These are phyloP conservation scores for Alternaria ethzedia DNA, from an alignment of 2,329 filamentous ascomycete genomes.

Conservation along the genomic window DNA sequence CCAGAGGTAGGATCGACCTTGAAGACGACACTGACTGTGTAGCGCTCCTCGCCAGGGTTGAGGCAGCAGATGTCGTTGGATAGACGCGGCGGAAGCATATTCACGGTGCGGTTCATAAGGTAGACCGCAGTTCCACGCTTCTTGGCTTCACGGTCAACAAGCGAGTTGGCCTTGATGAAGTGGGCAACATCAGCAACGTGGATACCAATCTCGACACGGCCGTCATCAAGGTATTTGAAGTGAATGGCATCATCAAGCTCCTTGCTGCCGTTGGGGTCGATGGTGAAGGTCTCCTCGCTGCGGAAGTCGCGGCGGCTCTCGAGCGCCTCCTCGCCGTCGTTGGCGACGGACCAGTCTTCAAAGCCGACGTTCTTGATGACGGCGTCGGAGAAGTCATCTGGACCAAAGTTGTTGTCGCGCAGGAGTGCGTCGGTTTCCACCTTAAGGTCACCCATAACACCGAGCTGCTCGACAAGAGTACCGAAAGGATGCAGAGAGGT, in stretches of 20 bases:
- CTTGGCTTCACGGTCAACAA: conserved; percentile 96
- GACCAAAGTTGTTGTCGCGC: conserved; percentile 97
- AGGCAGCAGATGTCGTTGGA: conserved; percentile 88
- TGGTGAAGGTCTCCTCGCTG: conserved; percentile 84
- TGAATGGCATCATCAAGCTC: conserved; percentile 94
- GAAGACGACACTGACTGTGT: conserved; percentile 93
- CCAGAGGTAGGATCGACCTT: conserved; percentile 84
- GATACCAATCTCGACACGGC: conserved; percentile 90
- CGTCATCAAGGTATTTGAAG: conserved; percentile 81
- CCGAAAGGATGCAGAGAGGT: conserved; percentile 99
- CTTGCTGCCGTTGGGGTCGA: conserved; percentile 85
- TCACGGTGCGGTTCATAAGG: conserved; percentile 87
- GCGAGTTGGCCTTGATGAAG: conserved; percentile 94
- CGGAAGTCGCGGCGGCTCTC: conserved; percentile 87
- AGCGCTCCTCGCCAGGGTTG: conserved; percentile 82
- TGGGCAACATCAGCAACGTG: conserved; percentile 95
- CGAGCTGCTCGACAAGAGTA: conserved; percentile 94
- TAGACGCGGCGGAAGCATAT: conserved; percentile 84
- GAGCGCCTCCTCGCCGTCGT: conserved; percentile 78
- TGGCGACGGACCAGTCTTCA: conserved; percentile 86
- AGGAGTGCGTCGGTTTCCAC: conserved; percentile 97
- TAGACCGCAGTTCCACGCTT: conserved; percentile 97
- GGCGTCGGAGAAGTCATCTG: conserved; percentile 96
- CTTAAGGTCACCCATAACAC: conserved; percentile 95
- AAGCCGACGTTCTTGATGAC: conserved; percentile 91